These are phyloP conservation scores for Petasospora fabianii DNA, from an alignment of 1,139 yeast species.

Conservation along the genomic window DNA sequence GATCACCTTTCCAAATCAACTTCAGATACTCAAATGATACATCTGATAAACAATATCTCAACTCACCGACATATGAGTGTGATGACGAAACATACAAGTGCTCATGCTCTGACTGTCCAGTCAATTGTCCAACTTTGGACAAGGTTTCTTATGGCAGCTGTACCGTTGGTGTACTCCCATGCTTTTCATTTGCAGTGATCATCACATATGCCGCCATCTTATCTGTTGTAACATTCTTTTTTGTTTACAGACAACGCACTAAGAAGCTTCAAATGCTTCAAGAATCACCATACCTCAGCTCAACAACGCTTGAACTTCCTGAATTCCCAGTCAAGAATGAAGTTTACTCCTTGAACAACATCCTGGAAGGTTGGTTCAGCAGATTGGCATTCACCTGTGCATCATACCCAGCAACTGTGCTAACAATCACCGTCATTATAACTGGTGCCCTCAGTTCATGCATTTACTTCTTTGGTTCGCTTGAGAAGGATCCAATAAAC, in stretches of 20 bases:
- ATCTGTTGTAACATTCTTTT: constrained; percentile 35
- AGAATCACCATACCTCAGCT: constrained; percentile 23
- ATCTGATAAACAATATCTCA: constrained; percentile 20
- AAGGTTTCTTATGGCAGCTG: constrained; percentile 43
- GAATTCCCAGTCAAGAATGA: constrained; percentile 22
- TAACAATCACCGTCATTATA: constrained; percentile 42
- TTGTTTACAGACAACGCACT: constrained; percentile 22
- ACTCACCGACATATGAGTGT: constrained; percentile 43
- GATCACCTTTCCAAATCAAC: constrained; percentile 93
- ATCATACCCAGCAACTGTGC: constrained; percentile 51
- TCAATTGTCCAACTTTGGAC: constrained; percentile 69
- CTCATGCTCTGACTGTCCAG: constrained; percentile 88
- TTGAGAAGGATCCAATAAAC: constrained; percentile 77
- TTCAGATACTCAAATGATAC: constrained; percentile 48
- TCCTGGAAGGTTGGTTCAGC: constrained; percentile 43
- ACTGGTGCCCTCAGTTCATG: constrained; percentile 52
- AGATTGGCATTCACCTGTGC: constrained; percentile 56
- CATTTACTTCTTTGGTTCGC: constrained; percentile 43
- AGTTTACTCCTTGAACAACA: constrained; percentile 40
- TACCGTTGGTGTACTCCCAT: constrained; percentile 60
- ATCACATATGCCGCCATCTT: constrained; percentile 46
- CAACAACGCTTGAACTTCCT: constrained; percentile 19
- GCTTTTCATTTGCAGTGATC: constrained; percentile 65
- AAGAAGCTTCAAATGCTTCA: constrained; percentile 21
- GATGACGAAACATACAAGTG: constrained; percentile 60